A percentile compares a stretch with the other conserved stretches of the same genome.
phyloP scores from a whole-genome alignment of 169 alveolate species.

The Eimeria sp. region DNA sequence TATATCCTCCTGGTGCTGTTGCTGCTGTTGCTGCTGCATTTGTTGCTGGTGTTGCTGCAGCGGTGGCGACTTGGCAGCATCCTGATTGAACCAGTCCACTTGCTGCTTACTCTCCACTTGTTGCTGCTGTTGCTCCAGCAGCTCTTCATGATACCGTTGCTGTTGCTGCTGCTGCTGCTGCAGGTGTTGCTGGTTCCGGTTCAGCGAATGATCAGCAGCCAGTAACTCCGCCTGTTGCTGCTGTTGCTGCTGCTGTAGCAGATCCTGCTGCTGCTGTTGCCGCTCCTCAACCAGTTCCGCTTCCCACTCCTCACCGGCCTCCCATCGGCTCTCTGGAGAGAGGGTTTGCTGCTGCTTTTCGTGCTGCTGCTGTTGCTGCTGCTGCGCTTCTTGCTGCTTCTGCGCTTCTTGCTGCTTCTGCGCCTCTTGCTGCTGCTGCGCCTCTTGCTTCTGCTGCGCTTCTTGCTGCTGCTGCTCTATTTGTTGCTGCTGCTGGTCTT shows the following conservation, averaged over 20 bases:
- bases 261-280: conserved; percentile 29
- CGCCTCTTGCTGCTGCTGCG: background rate
- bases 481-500: conserved; percentile 38
- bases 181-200: background rate
- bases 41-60: conserved; percentile 17
- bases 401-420: conserved; percentile 9
- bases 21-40: conserved; percentile 13
- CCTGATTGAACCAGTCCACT: no score
- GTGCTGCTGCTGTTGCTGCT: conserved; percentile 5
- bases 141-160: background rate
- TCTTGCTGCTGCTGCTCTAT: background rate
- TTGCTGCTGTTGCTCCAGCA: background rate
- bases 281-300: conserved; percentile 22
- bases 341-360: background rate
- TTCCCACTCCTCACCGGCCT: conserved; percentile 30
- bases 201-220: background rate
- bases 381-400: conserved; percentile 2
- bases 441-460: conserved; percentile 6
- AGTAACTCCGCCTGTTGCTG: background rate
- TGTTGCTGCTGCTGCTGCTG: conserved; percentile 60
- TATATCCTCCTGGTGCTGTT: background rate
- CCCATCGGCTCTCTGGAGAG: background rate
- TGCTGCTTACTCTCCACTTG: background rate
- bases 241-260: conserved; percentile 18
- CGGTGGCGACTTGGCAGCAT: no score